A percentile compares a stretch with the other conserved stretches of the same genome.
These are phyloP conservation scores for Luffa acutangula DNA, from an alignment of 306 rosid genomes.

Conservation along the genomic window DNA sequence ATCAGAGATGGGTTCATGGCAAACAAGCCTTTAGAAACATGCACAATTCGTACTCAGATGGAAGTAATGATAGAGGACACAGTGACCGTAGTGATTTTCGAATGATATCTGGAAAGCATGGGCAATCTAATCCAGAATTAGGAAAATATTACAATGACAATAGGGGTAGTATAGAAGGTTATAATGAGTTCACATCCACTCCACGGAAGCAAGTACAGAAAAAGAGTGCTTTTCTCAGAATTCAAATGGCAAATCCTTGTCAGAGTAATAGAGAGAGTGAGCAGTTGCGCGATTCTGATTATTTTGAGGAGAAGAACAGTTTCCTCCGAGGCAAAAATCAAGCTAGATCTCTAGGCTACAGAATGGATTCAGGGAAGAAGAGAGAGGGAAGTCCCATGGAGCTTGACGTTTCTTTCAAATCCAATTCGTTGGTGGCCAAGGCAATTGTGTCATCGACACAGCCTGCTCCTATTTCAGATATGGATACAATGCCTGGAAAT, in stretches of 20 bases:
- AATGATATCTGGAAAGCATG: slow-evolving; percentile 22
- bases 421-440: slow-evolving; percentile 80
- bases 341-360: slow-evolving; percentile 22
- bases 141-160: slow-evolving; percentile 22
- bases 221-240: slow-evolving; percentile 84
- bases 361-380: slow-evolving; percentile 29
- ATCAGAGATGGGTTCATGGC: slow-evolving; percentile 42
- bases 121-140: slow-evolving; percentile 33
- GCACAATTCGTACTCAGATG: slow-evolving; percentile 32
- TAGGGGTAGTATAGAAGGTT: slow-evolving; percentile 42
- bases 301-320: slow-evolving; percentile 33
- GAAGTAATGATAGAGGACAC: slow-evolving; percentile 14
- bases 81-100: slow-evolving; percentile 22
- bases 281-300: slow-evolving; percentile 29
- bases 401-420: slow-evolving; percentile 78
- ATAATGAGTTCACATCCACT: slow-evolving; percentile 33
- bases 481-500: slow-evolving; percentile 8
- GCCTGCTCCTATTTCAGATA: slow-evolving; percentile 20
- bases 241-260: slow-evolving; percentile 47
- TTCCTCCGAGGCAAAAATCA: slow-evolving; percentile 49
- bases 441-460: slow-evolving; percentile 40
- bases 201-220: slow-evolving; percentile 82
- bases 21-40: slow-evolving; percentile 34
- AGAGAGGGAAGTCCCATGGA: slow-evolving; percentile 58
- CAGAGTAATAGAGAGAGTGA: slow-evolving; percentile 48